Evolutionary conservation across 495 filamentous ascomycete species (phyloP), one percentile per base, ranked within the genome.

Genomic region (Tetracladium marchalianum): DNA sequence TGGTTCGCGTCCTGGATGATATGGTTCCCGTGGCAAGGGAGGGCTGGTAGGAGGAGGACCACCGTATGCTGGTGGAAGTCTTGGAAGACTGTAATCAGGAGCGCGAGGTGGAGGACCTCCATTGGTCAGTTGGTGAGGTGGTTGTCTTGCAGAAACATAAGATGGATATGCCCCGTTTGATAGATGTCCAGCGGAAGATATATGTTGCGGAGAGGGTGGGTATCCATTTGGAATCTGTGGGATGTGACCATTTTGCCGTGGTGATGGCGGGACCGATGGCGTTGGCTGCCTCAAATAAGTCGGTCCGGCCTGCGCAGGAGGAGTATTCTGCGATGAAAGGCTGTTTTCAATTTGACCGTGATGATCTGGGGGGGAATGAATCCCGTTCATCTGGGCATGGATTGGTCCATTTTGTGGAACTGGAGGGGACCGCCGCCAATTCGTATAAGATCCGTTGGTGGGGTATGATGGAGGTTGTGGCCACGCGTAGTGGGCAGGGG

Each of bases 361-460:
- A 18, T 61, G 13, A 54, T 52, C 2, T 56, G 66, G 16, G 3
- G 66, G 60, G 4, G 64, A 62, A 18, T 53, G 57, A 42, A 51
- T 51, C 33, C 66, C 65, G 51, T 70, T 73, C 15, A 71, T 57
- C 15, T 70, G 62, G 42, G 69, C 60, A 11, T 60, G 32, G 19
- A 61, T 47, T 13, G 61, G 52, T n/a, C 64, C 53, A 38, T 59
- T 44, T 43, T 64, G 57, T 57, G 65, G 47, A 24, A 52, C 39
- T 11, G 61, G 54, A 15, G 63, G 49, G 27, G 53, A 56, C 11
- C 57, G 59, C 24, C 64, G 51, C 69, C 69, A 73, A 32, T 62
- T 62, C 12, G 51, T 53, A 32, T 60, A 68, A 1, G 55, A 39
- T 5, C 56, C 44, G 22, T 50, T 47, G 1, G 51, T 34, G 6